A percentile compares a stretch with the other conserved stretches of the same genome.
Evolutionary conservation across 768 basidiomycete genomes (phyloP).

Genomic region (Tylopilus rubrobrunneus): DNA sequence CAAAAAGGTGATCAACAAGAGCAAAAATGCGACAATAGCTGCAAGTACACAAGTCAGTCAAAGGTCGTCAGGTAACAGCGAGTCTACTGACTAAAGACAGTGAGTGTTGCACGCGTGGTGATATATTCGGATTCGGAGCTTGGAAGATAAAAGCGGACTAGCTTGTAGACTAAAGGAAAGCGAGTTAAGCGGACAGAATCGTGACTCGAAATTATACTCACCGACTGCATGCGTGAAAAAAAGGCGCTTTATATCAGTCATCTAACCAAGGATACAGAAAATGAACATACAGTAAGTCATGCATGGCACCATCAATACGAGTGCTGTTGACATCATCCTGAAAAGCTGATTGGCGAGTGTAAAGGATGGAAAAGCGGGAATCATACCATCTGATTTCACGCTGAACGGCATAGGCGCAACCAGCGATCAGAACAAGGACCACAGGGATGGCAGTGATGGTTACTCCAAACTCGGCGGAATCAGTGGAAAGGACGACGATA

Average conservation of each 20-base stretch:
- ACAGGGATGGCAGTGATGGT: slow-evolving; percentile 83
- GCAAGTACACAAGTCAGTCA: background rate
- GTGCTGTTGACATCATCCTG: slow-evolving; percentile 66
- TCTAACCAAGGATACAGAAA: background rate
- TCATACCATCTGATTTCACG: slow-evolving; percentile 76
- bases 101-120: slow-evolving; percentile 76
- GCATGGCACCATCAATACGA: slow-evolving; percentile 76
- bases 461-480: slow-evolving; percentile 75
- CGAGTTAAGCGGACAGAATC: background rate
- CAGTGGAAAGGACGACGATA: slow-evolving; percentile 62
- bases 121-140: slow-evolving; percentile 48
- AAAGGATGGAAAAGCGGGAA: background rate
- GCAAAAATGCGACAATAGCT: slow-evolving; percentile 76
- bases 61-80: background rate
- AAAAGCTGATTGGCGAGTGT: background rate
- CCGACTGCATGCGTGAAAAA: slow-evolving; percentile 22
- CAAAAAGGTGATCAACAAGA: slow-evolving; percentile 69
- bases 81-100: slow-evolving; percentile 65
- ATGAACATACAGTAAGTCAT: slow-evolving; percentile 65
- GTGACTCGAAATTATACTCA: slow-evolving; percentile 9
- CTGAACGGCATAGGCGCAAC: slow-evolving; percentile 68
- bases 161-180: slow-evolving; percentile 64
- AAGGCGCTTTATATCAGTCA: slow-evolving; percentile 1
- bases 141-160: slow-evolving; percentile 79
- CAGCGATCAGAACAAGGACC: slow-evolving; percentile 60